Evolutionary conservation across 441 rosid species (phyloP).

Genomic region (Euphorbia corollata): DNA sequence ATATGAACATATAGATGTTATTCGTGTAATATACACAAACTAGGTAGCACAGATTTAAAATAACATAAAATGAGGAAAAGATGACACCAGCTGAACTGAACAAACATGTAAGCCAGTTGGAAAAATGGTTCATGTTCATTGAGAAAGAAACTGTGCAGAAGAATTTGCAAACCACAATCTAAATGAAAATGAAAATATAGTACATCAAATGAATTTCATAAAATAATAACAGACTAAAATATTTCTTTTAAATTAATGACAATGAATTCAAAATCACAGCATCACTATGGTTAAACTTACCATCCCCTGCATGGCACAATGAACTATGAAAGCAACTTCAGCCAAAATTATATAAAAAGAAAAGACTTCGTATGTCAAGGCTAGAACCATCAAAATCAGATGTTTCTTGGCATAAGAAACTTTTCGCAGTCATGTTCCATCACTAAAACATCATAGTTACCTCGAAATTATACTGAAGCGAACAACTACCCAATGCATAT

Average conservation of each 20-base stretch:
- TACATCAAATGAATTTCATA: neutral
- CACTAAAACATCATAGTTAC: neutral
- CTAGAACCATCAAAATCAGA: neutral
- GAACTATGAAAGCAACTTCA: neutral
- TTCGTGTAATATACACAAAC: neutral
- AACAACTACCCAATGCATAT: neutral
- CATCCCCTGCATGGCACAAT: neutral
- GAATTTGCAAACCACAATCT: neutral
- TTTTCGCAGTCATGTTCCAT: neutral
- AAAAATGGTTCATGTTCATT: slow-evolving; percentile 7
- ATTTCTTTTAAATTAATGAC: neutral
- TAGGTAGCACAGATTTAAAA: too few relatives aligned
- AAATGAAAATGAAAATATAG: neutral
- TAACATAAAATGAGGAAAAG: neutral
- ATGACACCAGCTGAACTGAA: neutral
- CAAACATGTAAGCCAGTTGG: neutral
- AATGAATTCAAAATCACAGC: neutral
- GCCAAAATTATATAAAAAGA: neutral
- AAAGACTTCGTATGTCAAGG: neutral
- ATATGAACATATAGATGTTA: neutral
- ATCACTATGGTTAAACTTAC: neutral
- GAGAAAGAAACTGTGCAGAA: neutral
- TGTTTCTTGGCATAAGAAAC: neutral
- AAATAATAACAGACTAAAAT: neutral
- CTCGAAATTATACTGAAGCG: neutral